Evolutionary conservation across 1,284 basidiomycete genomes (phyloP).

Genomic region (Apiotrichum gamsii): DNA sequence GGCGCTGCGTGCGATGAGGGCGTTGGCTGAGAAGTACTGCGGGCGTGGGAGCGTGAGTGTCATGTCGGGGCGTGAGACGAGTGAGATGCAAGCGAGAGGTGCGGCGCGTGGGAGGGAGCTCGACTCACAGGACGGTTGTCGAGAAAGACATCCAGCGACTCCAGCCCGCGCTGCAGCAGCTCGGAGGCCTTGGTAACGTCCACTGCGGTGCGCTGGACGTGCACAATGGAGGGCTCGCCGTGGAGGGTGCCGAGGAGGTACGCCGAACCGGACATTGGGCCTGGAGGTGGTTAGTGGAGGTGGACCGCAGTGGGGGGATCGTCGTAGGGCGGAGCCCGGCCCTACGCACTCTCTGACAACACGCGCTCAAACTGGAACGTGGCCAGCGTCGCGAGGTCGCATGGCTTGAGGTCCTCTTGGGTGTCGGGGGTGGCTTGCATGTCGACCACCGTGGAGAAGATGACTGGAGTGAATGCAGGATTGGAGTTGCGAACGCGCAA

Average conservation of each 20-base stretch:
- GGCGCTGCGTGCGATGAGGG: conserved; percentile 19
- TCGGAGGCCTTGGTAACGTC: conserved; percentile 33
- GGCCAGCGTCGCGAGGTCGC: conserved; percentile 30
- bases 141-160: conserved; percentile 29
- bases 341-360: conserved; percentile 54
- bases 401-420: conserved; percentile 5
- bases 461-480: too few species aligned
- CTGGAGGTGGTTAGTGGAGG: conserved; percentile 36
- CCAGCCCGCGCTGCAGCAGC: conserved; percentile 22
- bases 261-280: conserved; percentile 52
- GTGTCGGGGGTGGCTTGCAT: too few species aligned
- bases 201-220: conserved; percentile 57
- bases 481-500: not conserved
- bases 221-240: conserved; percentile 53
- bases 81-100: not conserved
- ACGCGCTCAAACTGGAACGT: conserved; percentile 54
- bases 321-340: too few species aligned
- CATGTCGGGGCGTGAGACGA: too few species aligned
- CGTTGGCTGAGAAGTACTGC: conserved; percentile 46
- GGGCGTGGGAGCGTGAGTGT: too few species aligned
- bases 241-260: conserved; percentile 50
- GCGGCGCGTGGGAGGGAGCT: too few species aligned
- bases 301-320: not conserved
- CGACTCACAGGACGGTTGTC: conserved; percentile 37
- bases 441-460: too few species aligned